Conservation (phyloP, 2,329 filamentous ascomycete species). For the Aspergillus ustus region DNA sequence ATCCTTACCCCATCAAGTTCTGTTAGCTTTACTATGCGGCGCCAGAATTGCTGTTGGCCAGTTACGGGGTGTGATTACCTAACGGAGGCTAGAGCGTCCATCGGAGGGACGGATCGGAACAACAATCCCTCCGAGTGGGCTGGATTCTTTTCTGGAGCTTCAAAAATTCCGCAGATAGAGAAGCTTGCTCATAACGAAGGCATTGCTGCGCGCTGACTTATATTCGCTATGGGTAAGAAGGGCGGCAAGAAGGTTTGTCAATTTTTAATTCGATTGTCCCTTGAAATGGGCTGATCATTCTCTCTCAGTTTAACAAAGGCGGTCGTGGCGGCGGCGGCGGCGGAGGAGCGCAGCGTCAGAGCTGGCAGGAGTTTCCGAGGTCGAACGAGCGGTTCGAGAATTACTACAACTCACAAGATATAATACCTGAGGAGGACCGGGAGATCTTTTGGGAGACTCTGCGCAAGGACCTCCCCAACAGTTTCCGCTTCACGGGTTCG, state of each 20-base stretch:
- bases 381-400: slow-evolving; percentile 82
- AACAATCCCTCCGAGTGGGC: slow-evolving; percentile 8
- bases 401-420: slow-evolving; percentile 80
- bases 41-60: not conserved
- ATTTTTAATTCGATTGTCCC: not conserved
- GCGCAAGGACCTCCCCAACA: slow-evolving; percentile 87
- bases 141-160: slow-evolving; percentile 17
- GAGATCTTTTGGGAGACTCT: slow-evolving; percentile 83
- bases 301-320: slow-evolving; percentile 48
- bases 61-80: slow-evolving; percentile 4
- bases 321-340: slow-evolving; percentile 50
- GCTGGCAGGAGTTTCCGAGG: slow-evolving; percentile 70
- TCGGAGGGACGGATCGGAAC: not conserved
- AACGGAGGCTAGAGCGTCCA: too few relatives aligned
- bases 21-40: not conserved
- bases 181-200: not conserved
- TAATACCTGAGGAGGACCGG: slow-evolving; percentile 78
- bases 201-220: not conserved
- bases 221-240: slow-evolving; percentile 36
- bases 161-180: slow-evolving; percentile 8
- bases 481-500: slow-evolving; percentile 95
- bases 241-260: slow-evolving; percentile 37
- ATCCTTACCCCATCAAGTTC: not conserved
- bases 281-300: not conserved
- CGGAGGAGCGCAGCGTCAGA: slow-evolving; percentile 44